Evolutionary conservation across 2,329 filamentous ascomycete species (phyloP).

Genomic region (Gnomoniopsis smithogilvyi): DNA sequence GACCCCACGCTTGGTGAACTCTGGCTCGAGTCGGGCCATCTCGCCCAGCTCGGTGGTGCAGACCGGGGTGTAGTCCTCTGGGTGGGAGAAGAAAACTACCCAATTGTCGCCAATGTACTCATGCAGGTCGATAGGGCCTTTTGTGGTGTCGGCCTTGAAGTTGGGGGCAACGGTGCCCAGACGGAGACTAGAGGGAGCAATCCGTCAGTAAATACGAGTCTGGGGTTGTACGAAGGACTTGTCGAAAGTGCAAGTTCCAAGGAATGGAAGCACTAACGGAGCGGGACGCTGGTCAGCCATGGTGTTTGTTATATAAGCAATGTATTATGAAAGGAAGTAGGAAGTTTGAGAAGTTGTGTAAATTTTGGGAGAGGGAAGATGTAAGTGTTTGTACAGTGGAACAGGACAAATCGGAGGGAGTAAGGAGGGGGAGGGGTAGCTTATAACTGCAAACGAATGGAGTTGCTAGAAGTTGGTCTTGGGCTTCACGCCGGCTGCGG

Average conservation of each 20-base stretch:
- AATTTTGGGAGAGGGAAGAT: too few relatives aligned
- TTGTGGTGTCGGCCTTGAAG: conserved; percentile 79
- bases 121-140: conserved; percentile 77
- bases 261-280: conserved; percentile 28
- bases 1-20: conserved; percentile 82
- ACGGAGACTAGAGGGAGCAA: background rate
- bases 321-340: background rate
- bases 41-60: conserved; percentile 95
- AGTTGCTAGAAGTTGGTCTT: too few relatives aligned
- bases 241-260: background rate
- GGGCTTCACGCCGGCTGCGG: too few relatives aligned
- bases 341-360: background rate
- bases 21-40: conserved; percentile 83
- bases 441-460: too few relatives aligned
- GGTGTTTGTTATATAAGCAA: conserved; percentile 18
- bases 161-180: conserved; percentile 70
- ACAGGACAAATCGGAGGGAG: too few relatives aligned
- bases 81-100: conserved; percentile 82
- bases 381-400: too few relatives aligned
- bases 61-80: conserved; percentile 88
- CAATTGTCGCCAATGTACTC: conserved; percentile 76
- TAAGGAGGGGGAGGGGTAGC: too few relatives aligned
- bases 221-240: background rate
- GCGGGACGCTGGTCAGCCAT: conserved; percentile 32
- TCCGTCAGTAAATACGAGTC: background rate